Evolutionary conservation across 257 asterid genomes (phyloP).

Genomic region (Echites panduratus): DNA sequence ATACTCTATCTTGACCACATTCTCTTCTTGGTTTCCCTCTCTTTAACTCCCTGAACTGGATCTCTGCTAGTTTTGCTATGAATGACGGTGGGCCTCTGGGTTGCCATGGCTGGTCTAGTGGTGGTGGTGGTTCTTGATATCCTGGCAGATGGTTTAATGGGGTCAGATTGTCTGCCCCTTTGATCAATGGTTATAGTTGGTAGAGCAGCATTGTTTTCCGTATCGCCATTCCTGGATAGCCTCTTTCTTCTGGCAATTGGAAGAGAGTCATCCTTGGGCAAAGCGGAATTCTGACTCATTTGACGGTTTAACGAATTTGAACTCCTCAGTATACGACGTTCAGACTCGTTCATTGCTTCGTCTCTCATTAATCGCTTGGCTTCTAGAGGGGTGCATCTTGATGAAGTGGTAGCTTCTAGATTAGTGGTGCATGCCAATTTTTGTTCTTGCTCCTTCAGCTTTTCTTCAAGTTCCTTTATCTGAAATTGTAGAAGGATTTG

Average conservation of each 20-base stretch:
- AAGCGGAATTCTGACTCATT: constrained; percentile 32
- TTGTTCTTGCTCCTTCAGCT: constrained; percentile 61
- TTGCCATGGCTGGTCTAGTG: constrained; percentile 37
- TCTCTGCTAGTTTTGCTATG: constrained; percentile 56
- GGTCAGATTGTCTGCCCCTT: constrained; percentile 61
- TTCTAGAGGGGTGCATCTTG: constrained; percentile 40
- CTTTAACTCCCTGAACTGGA: constrained; percentile 55
- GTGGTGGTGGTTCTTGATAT: constrained; percentile 38
- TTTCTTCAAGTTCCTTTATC: constrained; percentile 76
- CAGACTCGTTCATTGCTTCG: constrained; percentile 33
- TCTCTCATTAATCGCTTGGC: constrained; percentile 33
- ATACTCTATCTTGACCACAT: constrained; percentile 61
- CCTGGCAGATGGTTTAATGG: constrained; percentile 43
- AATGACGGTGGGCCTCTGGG: constrained; percentile 34
- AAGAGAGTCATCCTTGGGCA: constrained; percentile 41
- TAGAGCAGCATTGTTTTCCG: constrained; percentile 38
- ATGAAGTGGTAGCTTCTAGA: constrained; percentile 29
- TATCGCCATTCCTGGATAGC: constrained; percentile 52
- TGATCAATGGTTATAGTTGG: constrained; percentile 35
- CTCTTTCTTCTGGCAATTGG: constrained; percentile 45
- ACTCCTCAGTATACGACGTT: constrained; percentile 57
- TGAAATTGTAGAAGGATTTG: constrained; percentile 16
- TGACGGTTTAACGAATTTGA: constrained; percentile 38
- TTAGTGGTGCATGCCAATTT: constrained; percentile 27
- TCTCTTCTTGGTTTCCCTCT: constrained; percentile 79